A percentile compares a stretch with the other conserved stretches of the same genome.
Conservation (phyloP, 108 stramenopile genomes). For the Fragilariopsis cylindrus region DNA sequence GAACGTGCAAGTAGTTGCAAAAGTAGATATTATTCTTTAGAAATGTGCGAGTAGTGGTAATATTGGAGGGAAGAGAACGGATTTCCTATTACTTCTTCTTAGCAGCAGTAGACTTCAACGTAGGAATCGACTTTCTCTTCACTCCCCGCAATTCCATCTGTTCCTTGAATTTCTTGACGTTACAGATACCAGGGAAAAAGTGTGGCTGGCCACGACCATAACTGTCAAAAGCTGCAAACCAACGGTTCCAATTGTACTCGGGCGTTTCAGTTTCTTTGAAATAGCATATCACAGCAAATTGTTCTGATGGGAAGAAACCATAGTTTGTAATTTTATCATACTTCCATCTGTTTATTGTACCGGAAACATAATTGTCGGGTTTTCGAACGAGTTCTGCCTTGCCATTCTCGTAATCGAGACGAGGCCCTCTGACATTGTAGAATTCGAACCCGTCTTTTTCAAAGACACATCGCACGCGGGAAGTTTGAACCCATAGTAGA, state of each 20-base stretch:
- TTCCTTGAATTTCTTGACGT: slow-evolving; percentile 64
- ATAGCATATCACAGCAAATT: slow-evolving; percentile 79
- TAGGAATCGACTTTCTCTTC: slow-evolving; percentile 52
- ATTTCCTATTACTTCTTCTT: neutral
- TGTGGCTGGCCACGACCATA: slow-evolving; percentile 66
- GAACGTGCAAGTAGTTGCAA: too few species aligned
- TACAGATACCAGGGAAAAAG: slow-evolving; percentile 78
- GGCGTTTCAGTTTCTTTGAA: slow-evolving; percentile 81
- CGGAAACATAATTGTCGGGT: slow-evolving; percentile 72
- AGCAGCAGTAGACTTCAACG: slow-evolving; percentile 26
- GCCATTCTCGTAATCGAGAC: slow-evolving; percentile 42
- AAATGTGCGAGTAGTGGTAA: too few species aligned
- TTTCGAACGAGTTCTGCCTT: slow-evolving; percentile 39
- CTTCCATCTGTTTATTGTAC: slow-evolving; percentile 68
- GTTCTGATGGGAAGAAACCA: slow-evolving; percentile 71
- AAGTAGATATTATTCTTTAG: too few species aligned
- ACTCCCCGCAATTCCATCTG: slow-evolving; percentile 70
- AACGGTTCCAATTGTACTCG: slow-evolving; percentile 57
- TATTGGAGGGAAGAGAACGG: too few species aligned
- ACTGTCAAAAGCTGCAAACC: slow-evolving; percentile 60
- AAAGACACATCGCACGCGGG: slow-evolving; percentile 66
- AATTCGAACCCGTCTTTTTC: slow-evolving; percentile 59
- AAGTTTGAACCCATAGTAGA: slow-evolving; percentile 64
- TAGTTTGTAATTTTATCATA: slow-evolving; percentile 77
- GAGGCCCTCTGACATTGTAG: slow-evolving; percentile 53